Evolutionary conservation across 257 asterid species (phyloP), one percentile per base, ranked within the genome.

Genomic region (Sherardia arvensis): DNA sequence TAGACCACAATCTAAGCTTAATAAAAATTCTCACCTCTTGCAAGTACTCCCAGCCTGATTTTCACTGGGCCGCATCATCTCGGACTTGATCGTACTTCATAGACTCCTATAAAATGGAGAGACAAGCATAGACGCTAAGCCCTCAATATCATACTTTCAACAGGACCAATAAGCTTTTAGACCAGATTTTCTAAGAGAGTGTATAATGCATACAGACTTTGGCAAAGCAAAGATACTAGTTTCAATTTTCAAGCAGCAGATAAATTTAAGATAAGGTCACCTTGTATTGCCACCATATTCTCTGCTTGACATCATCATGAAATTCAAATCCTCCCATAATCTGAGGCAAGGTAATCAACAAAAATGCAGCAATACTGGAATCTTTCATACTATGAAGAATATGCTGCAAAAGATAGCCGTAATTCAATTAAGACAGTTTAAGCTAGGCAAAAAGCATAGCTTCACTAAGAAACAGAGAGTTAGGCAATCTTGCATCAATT

Each of bases 1-100:
- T n/a, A n/a, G 30, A 71, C 59, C 8, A 32, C 23, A 26, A 60
- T 53, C 23, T 56, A 64, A n/a, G 51, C 61, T 1, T 10, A 28
- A 70, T 66, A 66, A 64, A 65, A 21, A n/a, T 61, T 67, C 81
- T 30, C 76, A 88, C 98, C 80, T 88, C 85, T 78, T 92, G 99
- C 93, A 92, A 74, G 73, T 83, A 76, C 74, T 92, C 99, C 99
- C 99, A 92, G 59, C 99, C 99, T 5, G 96, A 97, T 67, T 89
- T 73, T 62, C 91, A 76, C 80, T 87, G 81, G 72, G 84, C 81
- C 59, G 87, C 96, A 75, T 72, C 86, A 76, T 87, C 95, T 28
- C 96, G 95, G 62, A 92, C 91, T 66, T 85, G 91, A 80, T 92
- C 99, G 58, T 92, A 92, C 48, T 84, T 81, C 87, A n/a, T n/a